Base-by-base conservation (phyloP, 257 asterid species). In the Fraxinus americana region DNA sequence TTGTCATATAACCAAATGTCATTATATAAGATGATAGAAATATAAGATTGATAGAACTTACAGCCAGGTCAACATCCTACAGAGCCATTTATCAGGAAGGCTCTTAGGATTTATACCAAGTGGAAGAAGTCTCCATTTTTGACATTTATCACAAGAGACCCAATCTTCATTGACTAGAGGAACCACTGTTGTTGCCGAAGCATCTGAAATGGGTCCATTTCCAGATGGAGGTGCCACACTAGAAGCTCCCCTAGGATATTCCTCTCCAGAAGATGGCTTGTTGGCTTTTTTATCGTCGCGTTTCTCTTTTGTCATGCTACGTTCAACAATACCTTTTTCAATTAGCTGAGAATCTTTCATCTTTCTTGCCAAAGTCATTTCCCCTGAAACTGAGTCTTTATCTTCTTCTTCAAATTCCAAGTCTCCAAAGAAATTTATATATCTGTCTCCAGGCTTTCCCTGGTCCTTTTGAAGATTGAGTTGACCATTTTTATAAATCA, bases 61-160 rank as follows among this genome's bases (percentile, higher is more conserved):
- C 98, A 93, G 94, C 99, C 99, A 96, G 78, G 88, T 80, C 75
- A 93, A 97, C 99, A 92, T 93, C 84, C 90, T 91, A 79, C 99
- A 96, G 43, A 85, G 76, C 99, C 99, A 96, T 85, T 91, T 92
- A 78, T 96, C 89, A 16, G 98, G 97, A 80, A 96, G 98, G 84
- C 92, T 89, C 72, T 80, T 79, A 50, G 98, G 98, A 85, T 93
- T 87, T 77, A 87, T 93, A 63, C 92, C 98, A 77, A 87, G 97
- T 45, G 99, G 99, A 83, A 96, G 95, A 83, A 96, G 92, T 78
- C 99, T 88, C 99, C 98, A 96, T 67, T 69, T 82, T 63, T 84
- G 86, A 78, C 99, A 96, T 86, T 90, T 91, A 80, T 96, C 99
- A 66, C 99, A 93, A 38, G 61, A 61, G 70, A 93, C 99, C 99